These are phyloP conservation scores for Penicillium flavigenum DNA, from an alignment of 495 filamentous ascomycete genomes.

Conservation along the genomic window DNA sequence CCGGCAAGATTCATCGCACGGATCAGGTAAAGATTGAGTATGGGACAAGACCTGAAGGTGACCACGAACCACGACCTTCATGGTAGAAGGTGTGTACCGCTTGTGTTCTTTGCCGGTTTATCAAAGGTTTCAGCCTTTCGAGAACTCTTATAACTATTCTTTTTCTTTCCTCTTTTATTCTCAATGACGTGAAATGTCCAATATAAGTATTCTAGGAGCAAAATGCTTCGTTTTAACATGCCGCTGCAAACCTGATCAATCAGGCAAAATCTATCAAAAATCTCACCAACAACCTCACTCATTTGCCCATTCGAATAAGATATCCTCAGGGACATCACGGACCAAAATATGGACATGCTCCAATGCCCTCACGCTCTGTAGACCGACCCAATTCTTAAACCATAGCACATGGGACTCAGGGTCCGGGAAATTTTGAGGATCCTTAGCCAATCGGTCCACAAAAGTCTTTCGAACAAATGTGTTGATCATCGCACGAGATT, in stretches of 20 bases:
- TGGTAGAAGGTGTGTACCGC: neutral
- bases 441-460: conserved; percentile 51
- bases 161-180: neutral
- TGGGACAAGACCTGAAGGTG: neutral
- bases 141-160: neutral
- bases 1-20: conserved; percentile 7
- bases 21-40: conserved; percentile 18
- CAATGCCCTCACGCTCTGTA: conserved; percentile 81
- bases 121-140: neutral
- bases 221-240: neutral
- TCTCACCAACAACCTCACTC: conserved; percentile 20
- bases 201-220: neutral
- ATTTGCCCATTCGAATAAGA: conserved; percentile 62
- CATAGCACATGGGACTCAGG: conserved; percentile 66
- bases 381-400: conserved; percentile 92
- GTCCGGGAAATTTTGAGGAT: conserved; percentile 31
- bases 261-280: neutral
- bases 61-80: neutral
- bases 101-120: neutral
- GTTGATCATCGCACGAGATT: conserved; percentile 60
- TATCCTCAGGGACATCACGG: conserved; percentile 56
- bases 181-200: neutral
- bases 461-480: conserved; percentile 70
- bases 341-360: conserved; percentile 78
- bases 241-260: neutral